Base-by-base conservation (phyloP, 805 yeast genomes). In the Ogataea nonfermentans region DNA sequence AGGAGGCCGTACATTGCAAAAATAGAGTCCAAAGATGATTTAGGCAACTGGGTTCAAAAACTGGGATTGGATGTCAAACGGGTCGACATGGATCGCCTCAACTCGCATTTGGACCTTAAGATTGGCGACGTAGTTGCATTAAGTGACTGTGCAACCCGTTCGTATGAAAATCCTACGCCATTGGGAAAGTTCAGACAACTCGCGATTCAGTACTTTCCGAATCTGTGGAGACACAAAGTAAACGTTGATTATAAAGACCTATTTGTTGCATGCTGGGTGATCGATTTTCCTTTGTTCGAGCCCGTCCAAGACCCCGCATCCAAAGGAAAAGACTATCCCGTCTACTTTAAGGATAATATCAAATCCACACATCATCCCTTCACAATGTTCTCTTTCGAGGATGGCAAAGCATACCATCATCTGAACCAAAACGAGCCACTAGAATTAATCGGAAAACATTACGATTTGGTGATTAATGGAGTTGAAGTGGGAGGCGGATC, bases 401-500 rank as follows among this genome's bases (percentile, higher is more conserved):
- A 88, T 56, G 82, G 82, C 50, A 74, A 74, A 1, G 22, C 22
- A 58, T 65, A 6, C 65, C 89, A 5, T 70, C 56, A 6, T 49
- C 67, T 19, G 22, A 8, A 19, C 8, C 22, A 19, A 8, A 19
- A 19, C 0, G 68, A 71, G 13, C 95, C 95, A 4, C 61, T 86
- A 17, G 58, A 65, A 27, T 88, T 83, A 2, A 71, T 77, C 26
- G 99, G 98, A 9, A 95, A 86, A 53, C 99, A 93, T 61, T 93
- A 89, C 59, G 99, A 93, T 58, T 64, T 93, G 11, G 99, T 93
- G 1, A 67, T 93, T 26, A 91, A 91, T 55, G 99, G 99, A 2
- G 87, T 85, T 6, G 99, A 93, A 58, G 74, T 90, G 2, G 99
- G 99, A 19, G 99, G 99, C 13, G 99, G 99, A 0, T 87, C 96